Evolutionary conservation across 2,329 filamentous ascomycete species (phyloP).

Genomic region (Neofusicoccum sp.): DNA sequence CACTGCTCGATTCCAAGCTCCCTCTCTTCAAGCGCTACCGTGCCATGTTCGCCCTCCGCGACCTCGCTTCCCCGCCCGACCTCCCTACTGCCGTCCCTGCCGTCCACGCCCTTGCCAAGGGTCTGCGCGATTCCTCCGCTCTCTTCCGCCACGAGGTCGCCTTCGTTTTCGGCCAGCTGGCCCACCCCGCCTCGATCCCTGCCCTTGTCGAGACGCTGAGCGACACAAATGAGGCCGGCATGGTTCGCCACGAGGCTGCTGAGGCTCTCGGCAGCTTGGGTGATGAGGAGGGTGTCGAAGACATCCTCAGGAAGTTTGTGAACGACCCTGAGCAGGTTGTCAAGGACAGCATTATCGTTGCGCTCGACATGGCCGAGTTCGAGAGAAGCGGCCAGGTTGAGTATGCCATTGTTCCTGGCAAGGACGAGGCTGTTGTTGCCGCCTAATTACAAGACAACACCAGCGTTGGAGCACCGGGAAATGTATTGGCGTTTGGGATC

Average conservation of each 20-base stretch:
- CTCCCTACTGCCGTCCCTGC: slow-evolving; percentile 87
- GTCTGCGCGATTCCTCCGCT: slow-evolving; percentile 80
- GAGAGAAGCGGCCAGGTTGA: slow-evolving; percentile 86
- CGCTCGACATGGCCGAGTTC: slow-evolving; percentile 96
- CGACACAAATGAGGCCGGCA: slow-evolving; percentile 79
- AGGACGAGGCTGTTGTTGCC: slow-evolving; percentile 29
- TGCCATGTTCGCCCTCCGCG: slow-evolving; percentile 95
- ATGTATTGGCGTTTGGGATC: slow-evolving; percentile 14
- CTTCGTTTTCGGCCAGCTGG: slow-evolving; percentile 95
- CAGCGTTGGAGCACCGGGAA: not conserved
- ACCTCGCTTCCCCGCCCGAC: slow-evolving; percentile 89
- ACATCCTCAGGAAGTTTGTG: slow-evolving; percentile 76
- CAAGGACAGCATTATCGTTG: slow-evolving; percentile 89
- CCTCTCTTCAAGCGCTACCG: slow-evolving; percentile 92
- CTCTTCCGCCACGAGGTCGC: slow-evolving; percentile 97
- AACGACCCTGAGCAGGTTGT: slow-evolving; percentile 92
- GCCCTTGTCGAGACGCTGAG: slow-evolving; percentile 76
- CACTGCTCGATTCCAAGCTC: slow-evolving; percentile 72
- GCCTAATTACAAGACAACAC: not conserved
- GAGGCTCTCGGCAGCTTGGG: slow-evolving; percentile 93
- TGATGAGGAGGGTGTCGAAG: slow-evolving; percentile 89
- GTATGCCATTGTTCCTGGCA: slow-evolving; percentile 79
- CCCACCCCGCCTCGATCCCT: slow-evolving; percentile 94
- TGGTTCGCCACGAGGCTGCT: slow-evolving; percentile 97
- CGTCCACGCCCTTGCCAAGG: slow-evolving; percentile 78